Base-by-base conservation (phyloP, 148 eudicot species). In the Euryodendron excelsum region DNA sequence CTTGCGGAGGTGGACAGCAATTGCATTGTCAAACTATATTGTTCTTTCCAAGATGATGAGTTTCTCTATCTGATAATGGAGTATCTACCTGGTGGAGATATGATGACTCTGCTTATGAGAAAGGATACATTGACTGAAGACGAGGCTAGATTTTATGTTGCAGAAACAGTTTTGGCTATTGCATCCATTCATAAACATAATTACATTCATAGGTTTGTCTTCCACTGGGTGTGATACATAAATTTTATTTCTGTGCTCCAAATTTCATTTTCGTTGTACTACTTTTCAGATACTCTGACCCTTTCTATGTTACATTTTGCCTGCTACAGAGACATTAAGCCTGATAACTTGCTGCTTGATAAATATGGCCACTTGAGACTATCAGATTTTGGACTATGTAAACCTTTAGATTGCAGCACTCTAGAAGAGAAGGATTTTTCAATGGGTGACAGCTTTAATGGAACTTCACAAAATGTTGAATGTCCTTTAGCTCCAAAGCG, bases 41-140 rank as follows among this genome's bases (percentile, higher is more conserved):
- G 89, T 81, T 96, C 99, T 81, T 96, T 96, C 81, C 99, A 96
- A 88, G 99, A 96, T 86, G 97, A 90, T 4, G 99, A 96, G 78
- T 93, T 83, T 85, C 77, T 96, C 69, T 96, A 96, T 85, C 94
- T 96, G 75, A 89, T 93, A 73, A 96, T 96, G 99, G 99, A 96
- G 81, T 96, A 96, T 87, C 90, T 96, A 72, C 98, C 99, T 74
- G 99, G 99, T 80, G 99, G 99, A 79, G 99, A 96, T 84, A 89
- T 96, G 97, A 96, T 96, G 99, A 96, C 99, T n/a, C 80, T 96
- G 80, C 93, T 96, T 70, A 96, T 96, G 99, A 91, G 99, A 83
- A 96, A 96, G 88, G 99, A 96, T 75, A 96, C 91, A 44, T 85
- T 96, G 81, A 91, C 94, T 36, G 98, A 93, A 75, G 91, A 96